Evolutionary conservation across 371 early-diverging fungal genomes (phyloP).

Genomic region (Rhizomucor miehei): DNA sequence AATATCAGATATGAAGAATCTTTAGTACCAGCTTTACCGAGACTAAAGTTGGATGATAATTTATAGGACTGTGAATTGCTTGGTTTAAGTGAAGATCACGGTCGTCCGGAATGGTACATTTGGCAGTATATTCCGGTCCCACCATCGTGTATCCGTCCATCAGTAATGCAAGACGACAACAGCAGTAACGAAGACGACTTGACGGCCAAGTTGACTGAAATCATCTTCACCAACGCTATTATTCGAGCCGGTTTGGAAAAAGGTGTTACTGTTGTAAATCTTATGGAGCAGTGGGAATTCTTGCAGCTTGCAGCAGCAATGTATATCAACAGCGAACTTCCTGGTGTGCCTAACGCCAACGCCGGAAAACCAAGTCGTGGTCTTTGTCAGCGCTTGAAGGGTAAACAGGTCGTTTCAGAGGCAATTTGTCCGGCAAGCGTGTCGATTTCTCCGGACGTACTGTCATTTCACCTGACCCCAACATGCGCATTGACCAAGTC

Average conservation of each 20-base stretch:
- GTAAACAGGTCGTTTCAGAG: constrained; percentile 99
- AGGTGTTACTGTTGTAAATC: constrained; percentile 73
- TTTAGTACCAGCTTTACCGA: background rate
- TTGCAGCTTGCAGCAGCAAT: constrained; percentile 94
- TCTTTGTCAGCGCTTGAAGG: constrained; percentile 98
- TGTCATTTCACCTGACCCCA: constrained; percentile 99
- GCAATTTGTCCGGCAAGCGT: constrained; percentile 99
- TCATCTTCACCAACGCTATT: constrained; percentile 90
- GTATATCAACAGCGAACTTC: constrained; percentile 97
- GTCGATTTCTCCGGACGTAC: constrained; percentile 99
- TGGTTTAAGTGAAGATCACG: constrained; percentile 83
- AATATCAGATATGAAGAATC: constrained; percentile 8
- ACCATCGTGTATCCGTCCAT: constrained; percentile 97
- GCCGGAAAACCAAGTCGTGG: constrained; percentile 83
- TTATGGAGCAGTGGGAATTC: constrained; percentile 99
- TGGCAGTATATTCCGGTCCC: constrained; percentile 97
- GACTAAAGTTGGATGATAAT: background rate
- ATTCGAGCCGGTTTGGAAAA: constrained; percentile 83
- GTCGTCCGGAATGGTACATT: constrained; percentile 90
- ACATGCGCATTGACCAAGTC: constrained; percentile 97
- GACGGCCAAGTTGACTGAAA: constrained; percentile 98
- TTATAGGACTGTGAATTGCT: constrained; percentile 89
- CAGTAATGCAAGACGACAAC: constrained; percentile 91
- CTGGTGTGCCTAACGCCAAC: constrained; percentile 68
- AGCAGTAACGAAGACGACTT: constrained; percentile 99